A percentile compares a stretch with the other conserved stretches of the same genome.
Conservation (phyloP, 805 yeast genomes). For the Lachancea sp. region DNA sequence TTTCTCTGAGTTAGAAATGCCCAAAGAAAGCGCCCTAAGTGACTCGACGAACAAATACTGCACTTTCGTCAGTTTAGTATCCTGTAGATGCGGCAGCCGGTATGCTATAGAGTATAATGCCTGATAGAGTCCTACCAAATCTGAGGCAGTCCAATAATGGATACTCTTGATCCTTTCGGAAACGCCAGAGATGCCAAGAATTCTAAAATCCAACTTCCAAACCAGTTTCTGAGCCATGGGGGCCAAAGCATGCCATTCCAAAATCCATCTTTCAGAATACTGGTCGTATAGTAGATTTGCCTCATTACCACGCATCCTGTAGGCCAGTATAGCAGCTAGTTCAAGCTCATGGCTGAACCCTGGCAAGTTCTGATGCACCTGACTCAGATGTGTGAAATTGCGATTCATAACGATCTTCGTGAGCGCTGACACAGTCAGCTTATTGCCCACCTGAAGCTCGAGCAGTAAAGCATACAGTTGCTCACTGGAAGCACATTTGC, state of each 20-base stretch:
- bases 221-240: constrained; percentile 9
- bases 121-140: constrained; percentile 24
- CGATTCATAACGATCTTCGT: constrained; percentile 19
- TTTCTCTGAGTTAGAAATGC: constrained; percentile 12
- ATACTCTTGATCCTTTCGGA: not conserved
- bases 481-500: constrained; percentile 1
- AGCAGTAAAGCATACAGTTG: constrained; percentile 8
- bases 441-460: constrained; percentile 18
- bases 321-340: constrained; percentile 22
- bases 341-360: constrained; percentile 17
- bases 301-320: constrained; percentile 15
- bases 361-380: constrained; percentile 16
- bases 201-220: constrained; percentile 7
- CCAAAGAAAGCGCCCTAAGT: constrained; percentile 17
- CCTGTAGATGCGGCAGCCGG: constrained; percentile 11
- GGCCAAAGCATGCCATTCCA: constrained; percentile 4
- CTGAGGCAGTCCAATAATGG: constrained; percentile 5
- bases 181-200: constrained; percentile 1
- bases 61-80: constrained; percentile 13
- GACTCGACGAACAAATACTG: constrained; percentile 21
- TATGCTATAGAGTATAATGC: constrained; percentile 23
- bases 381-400: constrained; percentile 17
- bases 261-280: constrained; percentile 4
- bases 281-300: not conserved
- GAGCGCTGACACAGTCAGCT: constrained; percentile 12